These are phyloP conservation scores for Tremella fuciformis DNA, from an alignment of 768 basidiomycete genomes.

Conservation along the genomic window DNA sequence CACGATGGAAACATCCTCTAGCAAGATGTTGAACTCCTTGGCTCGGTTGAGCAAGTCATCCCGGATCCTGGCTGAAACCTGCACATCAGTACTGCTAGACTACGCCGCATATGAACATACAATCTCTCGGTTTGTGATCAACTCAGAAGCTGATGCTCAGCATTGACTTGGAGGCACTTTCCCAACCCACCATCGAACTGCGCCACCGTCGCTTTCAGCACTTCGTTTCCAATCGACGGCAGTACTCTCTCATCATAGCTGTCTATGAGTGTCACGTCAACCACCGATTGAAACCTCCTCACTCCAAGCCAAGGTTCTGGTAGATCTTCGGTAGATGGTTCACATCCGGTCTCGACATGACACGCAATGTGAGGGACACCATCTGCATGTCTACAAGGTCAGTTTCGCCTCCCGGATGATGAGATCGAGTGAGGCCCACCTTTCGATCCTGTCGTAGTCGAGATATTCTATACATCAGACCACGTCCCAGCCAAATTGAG, in stretches of 20 bases:
- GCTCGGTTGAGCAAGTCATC: conserved; percentile 89
- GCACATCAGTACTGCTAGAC: neutral
- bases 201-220: conserved; percentile 94
- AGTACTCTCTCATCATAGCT: conserved; percentile 93
- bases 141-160: conserved; percentile 40
- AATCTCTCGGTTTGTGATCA: conserved; percentile 90
- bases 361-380: conserved; percentile 84
- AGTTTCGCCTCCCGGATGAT: conserved; percentile 1
- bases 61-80: conserved; percentile 89
- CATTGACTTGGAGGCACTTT: neutral
- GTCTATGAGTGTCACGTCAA: conserved; percentile 10
- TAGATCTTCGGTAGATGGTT: conserved; percentile 87
- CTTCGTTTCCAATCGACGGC: conserved; percentile 96
- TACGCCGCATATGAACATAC: conserved; percentile 57
- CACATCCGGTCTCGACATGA: conserved; percentile 88
- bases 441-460: conserved; percentile 97
- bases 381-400: conserved; percentile 56
- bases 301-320: conserved; percentile 84
- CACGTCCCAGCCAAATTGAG: neutral
- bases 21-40: conserved; percentile 87
- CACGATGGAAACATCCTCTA: conserved; percentile 94
- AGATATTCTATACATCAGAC: conserved; percentile 69
- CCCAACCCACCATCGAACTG: conserved; percentile 80
- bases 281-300: conserved; percentile 12
- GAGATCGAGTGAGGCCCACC: conserved; percentile 46